Evolutionary conservation across 495 filamentous ascomycete genomes (phyloP).

Genomic region (Hypoxylon rickii): DNA sequence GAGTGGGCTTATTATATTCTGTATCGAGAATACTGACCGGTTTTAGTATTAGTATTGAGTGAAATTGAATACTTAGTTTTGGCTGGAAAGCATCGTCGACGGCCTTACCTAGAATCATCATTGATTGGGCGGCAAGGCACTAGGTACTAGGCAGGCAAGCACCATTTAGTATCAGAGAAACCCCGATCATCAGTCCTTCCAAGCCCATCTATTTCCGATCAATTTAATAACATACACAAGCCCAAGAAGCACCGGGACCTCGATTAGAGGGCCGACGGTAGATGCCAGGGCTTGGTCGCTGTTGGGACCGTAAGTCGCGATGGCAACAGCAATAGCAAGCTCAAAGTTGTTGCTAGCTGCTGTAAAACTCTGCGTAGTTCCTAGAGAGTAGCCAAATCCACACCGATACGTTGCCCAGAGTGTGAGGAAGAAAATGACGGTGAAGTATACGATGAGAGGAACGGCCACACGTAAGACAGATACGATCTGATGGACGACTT

Average conservation of each 20-base stretch:
- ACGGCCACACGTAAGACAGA: slow-evolving; percentile 79
- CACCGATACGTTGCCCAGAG: slow-evolving; percentile 58
- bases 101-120: neutral
- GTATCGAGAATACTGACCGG: no score
- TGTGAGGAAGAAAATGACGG: slow-evolving; percentile 71
- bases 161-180: no score
- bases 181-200: slow-evolving; percentile 62
- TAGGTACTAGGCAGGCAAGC: no score
- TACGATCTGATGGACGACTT: slow-evolving; percentile 83
- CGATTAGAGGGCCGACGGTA: slow-evolving; percentile 88
- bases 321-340: slow-evolving; percentile 88
- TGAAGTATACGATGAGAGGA: slow-evolving; percentile 81
- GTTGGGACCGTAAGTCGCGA: slow-evolving; percentile 78
- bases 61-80: no score
- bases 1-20: no score
- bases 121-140: no score
- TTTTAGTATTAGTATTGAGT: no score
- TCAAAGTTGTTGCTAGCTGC: slow-evolving; percentile 97
- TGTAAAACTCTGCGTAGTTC: slow-evolving; percentile 85
- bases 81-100: no score
- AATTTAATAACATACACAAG: slow-evolving; percentile 79
- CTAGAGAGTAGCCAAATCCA: slow-evolving; percentile 76
- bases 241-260: slow-evolving; percentile 82
- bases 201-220: slow-evolving; percentile 57
- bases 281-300: slow-evolving; percentile 87